Evolutionary conservation across 441 rosid genomes (phyloP), one percentile per base, ranked within the genome.

Genomic region (Flueggea neowawraea): DNA sequence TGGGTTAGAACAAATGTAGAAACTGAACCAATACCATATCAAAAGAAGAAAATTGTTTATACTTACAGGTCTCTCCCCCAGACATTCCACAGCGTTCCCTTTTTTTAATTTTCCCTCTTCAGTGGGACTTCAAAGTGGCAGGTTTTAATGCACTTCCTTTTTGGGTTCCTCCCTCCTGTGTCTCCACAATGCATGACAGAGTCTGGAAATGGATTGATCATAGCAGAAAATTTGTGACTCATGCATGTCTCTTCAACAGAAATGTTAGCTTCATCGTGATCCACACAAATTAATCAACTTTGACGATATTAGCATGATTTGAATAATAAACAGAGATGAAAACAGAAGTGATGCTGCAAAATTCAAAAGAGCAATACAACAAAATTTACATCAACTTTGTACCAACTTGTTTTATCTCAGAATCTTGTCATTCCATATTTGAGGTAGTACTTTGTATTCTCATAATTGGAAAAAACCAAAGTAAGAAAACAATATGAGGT

Each of bases 1-100:
- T 68, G 71, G 73, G 52, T 41, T 71, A 47, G 64, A 16, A 64
- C 50, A 64, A 73, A 50, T 62, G 60, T 48, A 49, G 45, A 43
- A 1, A 43, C 45, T 6, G 45, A 62, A 48, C 62, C 68, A 41
- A 55, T n/a, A 63, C 28, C 28, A 22, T 63, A 51, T 61, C 16
- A 55, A 63, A 58, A 58, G 56, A 55, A 69, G 33, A 70, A 52
- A 61, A 58, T 4, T 33, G 55, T 14, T 61, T 59, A 45, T 59
- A 53, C 53, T 50, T 62, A 1, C 17, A 32, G 9, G 47, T 48
- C n/a, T 6, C 22, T 47, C 39, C 16, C 12, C 50, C 50, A 47
- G 0, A 47, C 6, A 36, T 10, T 14, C 5, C 12, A 47, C 14
- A 47, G 36, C 9, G 14, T 16, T 57, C n/a, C 53, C 6, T 54